Evolutionary conservation across 106 monocot species (phyloP), one percentile per base, ranked within the genome.

Genomic region (Agapanthus africanus): DNA sequence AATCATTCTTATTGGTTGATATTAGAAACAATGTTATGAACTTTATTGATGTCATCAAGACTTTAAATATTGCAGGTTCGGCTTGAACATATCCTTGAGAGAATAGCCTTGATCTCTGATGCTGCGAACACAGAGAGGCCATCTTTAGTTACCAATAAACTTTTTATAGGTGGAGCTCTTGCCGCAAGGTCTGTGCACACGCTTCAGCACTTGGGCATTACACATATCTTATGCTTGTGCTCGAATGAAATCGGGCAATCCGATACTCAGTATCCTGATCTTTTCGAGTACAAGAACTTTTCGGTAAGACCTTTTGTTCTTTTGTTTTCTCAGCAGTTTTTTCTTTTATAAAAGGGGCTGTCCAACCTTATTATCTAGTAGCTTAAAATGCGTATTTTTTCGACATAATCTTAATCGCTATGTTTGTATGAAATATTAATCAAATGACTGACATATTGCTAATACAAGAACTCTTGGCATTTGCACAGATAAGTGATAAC

Each of bases 201-300:
- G 18, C 82, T 97, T 37, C 84, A 85, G 65, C 79, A 85, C 37
- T 87, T 92, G 75, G 89, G 97, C 37, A 92, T 97, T 67, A 84
- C 95, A 25, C 84, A 92, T 73, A 87, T 97, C 62, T 66, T 97
- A 33, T 97, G 95, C 71, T 74, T 97, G 42, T 97, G 97, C 65
- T 78, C 92, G 28, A 88, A 97, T 76, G 97, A 97, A 80, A 97
- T 92, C 79, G 92, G 97, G 19, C 97, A 97, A 73, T 92, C 92
- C 44, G 97, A 97, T 59, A 82, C 89, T 18, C 97, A 97, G 69
- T 79, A 78, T 81, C 97, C 86, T 47, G 87, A 97, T 26, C 73
- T 80, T 54, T 97, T 97, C 66, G 65, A 97, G 27, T 97, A 97
- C 72, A 90, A 74, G 77, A 92, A 92, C 63, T 87, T 97, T 66